Base-by-base conservation (phyloP, 2,329 filamentous ascomycete species). In the Colletotrichum lindemuthianum region DNA sequence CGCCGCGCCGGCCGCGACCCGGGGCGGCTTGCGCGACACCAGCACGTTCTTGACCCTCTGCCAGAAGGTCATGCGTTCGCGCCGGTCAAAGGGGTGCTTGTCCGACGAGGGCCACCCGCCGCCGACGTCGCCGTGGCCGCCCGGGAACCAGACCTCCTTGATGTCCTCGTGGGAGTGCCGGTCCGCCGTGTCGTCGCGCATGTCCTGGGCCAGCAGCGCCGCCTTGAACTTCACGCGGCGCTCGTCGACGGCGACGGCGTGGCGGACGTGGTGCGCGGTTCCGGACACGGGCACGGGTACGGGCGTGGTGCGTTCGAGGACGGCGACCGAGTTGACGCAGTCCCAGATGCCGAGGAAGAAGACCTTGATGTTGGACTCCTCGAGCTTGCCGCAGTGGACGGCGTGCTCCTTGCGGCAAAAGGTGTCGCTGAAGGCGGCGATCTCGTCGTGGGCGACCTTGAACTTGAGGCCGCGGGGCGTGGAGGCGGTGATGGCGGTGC, bases 311-410 rank as follows among this genome's bases (percentile, higher is more conserved):
- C 69, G 71, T 63, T 80, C 78, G 33, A 81, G 65, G 12, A 80
- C 75, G 7, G 79, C 76, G 8, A 86, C 82, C 3, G 80, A 83
- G 69, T 82, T 84, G 45, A 86, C 84, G 63, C 80, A 83, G 68
- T 86, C 84, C 75, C 83, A 86, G 45, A 86, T 76, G 1, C 84
- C 84, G n/a, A 86, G 79, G 71, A 86, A 86, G 70, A 82, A 81
- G 7, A 85, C 78, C 48, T 79, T 80, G 53, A 84, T 81, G 48
- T 80, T 78, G 15, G 73, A 70, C 44, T 73, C 70, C 6, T 68
- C 63, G 9, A 53, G 8, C 34, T 60, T 33, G 0, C 51, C 68
- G 39, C 67, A 67, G 44, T 63, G 47, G 6, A 59, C 43, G 24
- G 59, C 55, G 36, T 16, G 53, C 49, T 77, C 75, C 41, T 76